These are phyloP conservation scores for Lyophyllum shimeji DNA, from an alignment of 768 basidiomycete species.

Conservation along the genomic window DNA sequence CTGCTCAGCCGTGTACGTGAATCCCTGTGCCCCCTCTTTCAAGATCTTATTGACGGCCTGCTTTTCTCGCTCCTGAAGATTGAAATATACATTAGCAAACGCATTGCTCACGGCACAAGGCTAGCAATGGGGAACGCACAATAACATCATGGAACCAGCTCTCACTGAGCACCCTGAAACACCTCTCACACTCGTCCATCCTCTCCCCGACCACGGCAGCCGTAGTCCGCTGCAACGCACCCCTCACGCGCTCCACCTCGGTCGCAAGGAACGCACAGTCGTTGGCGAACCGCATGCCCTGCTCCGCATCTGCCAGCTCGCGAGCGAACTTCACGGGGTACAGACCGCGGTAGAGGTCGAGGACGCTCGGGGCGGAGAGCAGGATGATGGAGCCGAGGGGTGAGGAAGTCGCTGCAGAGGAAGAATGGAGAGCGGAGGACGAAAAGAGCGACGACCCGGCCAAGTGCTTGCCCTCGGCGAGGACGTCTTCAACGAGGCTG, in stretches of 20 bases:
- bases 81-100: not conserved
- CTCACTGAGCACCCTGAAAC: constrained; percentile 56
- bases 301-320: constrained; percentile 48
- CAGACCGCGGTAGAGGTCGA: constrained; percentile 81
- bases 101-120: not conserved
- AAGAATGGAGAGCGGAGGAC: constrained; percentile 24
- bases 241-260: constrained; percentile 46
- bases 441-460: constrained; percentile 53
- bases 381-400: constrained; percentile 55
- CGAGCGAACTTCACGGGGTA: constrained; percentile 63
- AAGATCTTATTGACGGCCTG: constrained; percentile 43
- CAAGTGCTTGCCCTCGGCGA: constrained; percentile 69
- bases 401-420: not conserved
- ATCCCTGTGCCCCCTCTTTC: constrained; percentile 58
- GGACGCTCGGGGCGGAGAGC: constrained; percentile 59
- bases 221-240: constrained; percentile 18
- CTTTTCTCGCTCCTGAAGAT: constrained; percentile 48
- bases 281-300: constrained; percentile 77
- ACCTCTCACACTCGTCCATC: constrained; percentile 48
- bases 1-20: constrained; percentile 68
- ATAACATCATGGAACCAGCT: constrained; percentile 73
- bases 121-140: constrained; percentile 40
- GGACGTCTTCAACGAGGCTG: constrained; percentile 55
- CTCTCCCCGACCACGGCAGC: constrained; percentile 38
- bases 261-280: constrained; percentile 69